phyloP scores from a whole-genome alignment of 1,284 basidiomycete species.

The Papiliotrema fonsecae region DNA sequence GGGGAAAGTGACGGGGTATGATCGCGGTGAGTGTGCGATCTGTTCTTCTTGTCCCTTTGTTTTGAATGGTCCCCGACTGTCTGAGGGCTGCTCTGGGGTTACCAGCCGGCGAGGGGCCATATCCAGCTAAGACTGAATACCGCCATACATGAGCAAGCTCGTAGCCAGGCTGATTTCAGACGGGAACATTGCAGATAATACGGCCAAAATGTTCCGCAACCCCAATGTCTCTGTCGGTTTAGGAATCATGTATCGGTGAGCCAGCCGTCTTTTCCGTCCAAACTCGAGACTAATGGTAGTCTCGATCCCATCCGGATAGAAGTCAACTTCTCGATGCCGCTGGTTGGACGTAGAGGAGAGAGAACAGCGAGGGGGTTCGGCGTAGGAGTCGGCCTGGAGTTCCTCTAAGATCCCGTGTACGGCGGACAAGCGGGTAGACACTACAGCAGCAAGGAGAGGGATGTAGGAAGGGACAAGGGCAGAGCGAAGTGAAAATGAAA shows the following conservation, averaged over 20 bases:
- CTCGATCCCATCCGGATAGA: conserved; percentile 54
- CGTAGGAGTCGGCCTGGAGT: conserved; percentile 87
- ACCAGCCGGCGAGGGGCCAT: too few relatives aligned
- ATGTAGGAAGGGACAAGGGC: too few relatives aligned
- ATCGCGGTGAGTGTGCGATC: conserved; percentile 53
- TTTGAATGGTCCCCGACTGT: too few relatives aligned
- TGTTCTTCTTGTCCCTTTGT: conserved; percentile 5
- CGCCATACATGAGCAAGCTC: too few relatives aligned
- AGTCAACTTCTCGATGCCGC: conserved; percentile 85
- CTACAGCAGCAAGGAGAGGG: too few relatives aligned
- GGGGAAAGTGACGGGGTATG: conserved; percentile 68
- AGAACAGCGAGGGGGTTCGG: conserved; percentile 75
- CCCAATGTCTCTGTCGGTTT: conserved; percentile 68
- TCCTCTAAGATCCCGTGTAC: too few relatives aligned
- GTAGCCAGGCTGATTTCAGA: conserved; percentile 26
- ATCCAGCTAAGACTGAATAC: too few relatives aligned
- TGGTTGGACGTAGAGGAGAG: conserved; percentile 73
- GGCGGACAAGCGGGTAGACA: too few relatives aligned
- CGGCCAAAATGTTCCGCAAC: conserved; percentile 44
- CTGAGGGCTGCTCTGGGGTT: too few relatives aligned
- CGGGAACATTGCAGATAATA: conserved; percentile 42
- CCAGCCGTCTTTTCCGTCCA: not conserved
- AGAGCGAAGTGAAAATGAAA: not conserved
- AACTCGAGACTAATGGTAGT: conserved; percentile 10
- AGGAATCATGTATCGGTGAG: conserved; percentile 75